These are phyloP conservation scores for Aegilops longissima DNA, from an alignment of 176 grass and related monocot genomes.

Conservation along the genomic window DNA sequence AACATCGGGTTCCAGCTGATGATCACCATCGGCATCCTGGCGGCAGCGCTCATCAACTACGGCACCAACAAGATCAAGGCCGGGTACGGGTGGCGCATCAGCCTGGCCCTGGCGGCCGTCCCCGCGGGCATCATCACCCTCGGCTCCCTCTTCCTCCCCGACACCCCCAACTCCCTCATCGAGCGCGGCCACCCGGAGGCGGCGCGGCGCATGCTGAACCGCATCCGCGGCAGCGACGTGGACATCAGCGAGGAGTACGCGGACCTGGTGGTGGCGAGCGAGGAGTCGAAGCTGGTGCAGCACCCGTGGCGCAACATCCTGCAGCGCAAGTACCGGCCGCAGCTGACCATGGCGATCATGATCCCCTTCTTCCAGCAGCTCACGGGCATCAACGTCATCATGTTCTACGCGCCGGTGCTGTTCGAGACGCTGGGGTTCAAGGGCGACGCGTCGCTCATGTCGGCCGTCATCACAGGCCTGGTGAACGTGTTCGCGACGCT, in stretches of 20 bases:
- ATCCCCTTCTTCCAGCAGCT: conserved; percentile 84
- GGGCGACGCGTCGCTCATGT: conserved; percentile 65
- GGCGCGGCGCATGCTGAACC: conserved; percentile 39
- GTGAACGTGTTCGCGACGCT: conserved; percentile 69
- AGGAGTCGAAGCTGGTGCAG: conserved; percentile 41
- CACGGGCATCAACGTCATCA: conserved; percentile 73
- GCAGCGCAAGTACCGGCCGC: conserved; percentile 45
- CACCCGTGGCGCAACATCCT: conserved; percentile 67
- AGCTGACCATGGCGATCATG: conserved; percentile 54
- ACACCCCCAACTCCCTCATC: conserved; percentile 96
- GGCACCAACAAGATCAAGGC: conserved; percentile 81
- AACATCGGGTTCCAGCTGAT: conserved; percentile 99
- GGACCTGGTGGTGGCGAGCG: conserved; percentile 51
- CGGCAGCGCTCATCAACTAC: conserved; percentile 84
- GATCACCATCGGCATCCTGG: conserved; percentile 94
- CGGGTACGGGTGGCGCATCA: conserved; percentile 85
- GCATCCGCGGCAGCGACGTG: conserved; percentile 46
- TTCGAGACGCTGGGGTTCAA: conserved; percentile 65
- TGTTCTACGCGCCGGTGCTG: conserved; percentile 77
- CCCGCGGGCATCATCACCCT: conserved; percentile 85
- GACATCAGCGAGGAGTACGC: conserved; percentile 60
- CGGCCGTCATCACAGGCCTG: conserved; percentile 60
- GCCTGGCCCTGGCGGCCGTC: conserved; percentile 80
- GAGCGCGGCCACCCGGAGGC: conserved; percentile 68
- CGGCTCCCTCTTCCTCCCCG: conserved; percentile 83